A percentile compares a stretch with the other conserved stretches of the same genome.
These are phyloP conservation scores for Yarrowia osloensis DNA, from an alignment of 805 yeast species.

Conservation along the genomic window DNA sequence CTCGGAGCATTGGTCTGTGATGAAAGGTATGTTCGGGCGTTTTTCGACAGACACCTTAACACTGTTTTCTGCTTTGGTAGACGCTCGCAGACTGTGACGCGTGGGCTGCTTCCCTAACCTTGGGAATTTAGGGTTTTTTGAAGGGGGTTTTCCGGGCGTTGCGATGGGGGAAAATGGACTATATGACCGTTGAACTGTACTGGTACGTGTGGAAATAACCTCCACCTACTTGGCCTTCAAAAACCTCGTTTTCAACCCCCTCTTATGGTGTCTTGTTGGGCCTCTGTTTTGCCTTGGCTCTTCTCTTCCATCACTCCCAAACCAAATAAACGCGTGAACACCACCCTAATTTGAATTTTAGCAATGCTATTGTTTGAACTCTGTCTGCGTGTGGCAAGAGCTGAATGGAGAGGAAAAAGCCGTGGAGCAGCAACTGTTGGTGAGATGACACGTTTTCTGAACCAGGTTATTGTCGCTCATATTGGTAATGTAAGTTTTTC, in stretches of 20 bases:
- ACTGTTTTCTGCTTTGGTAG: too few relatives aligned
- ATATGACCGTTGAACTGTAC: too few relatives aligned
- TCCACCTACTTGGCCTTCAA: too few relatives aligned
- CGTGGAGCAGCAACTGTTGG: too few relatives aligned
- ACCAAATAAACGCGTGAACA: slow-evolving; percentile 12
- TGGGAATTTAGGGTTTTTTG: not conserved
- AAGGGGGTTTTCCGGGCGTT: not conserved
- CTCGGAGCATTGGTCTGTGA: slow-evolving; percentile 11
- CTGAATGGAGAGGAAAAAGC: too few relatives aligned
- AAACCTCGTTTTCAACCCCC: too few relatives aligned
- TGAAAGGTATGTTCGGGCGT: not conserved
- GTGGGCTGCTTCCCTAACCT: slow-evolving; percentile 3
- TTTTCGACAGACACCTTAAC: slow-evolving; percentile 1
- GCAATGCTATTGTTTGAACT: slow-evolving; percentile 3
- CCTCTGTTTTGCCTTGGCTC: not conserved
- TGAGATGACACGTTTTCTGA: too few relatives aligned
- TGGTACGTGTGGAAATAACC: too few relatives aligned
- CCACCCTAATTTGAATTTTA: not conserved
- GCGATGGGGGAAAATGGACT: too few relatives aligned
- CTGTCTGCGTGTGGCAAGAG: not conserved
- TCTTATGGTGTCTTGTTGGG: not conserved
- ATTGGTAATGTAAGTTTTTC: too few relatives aligned
- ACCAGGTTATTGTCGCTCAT: too few relatives aligned
- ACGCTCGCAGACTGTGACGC: not conserved
- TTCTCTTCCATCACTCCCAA: not conserved